Percentiles rank a stretch among this genome's conserved stretches.
Evolutionary conservation across 192 early-diverging fungal species (phyloP).

Genomic region (Phycomyces blakesleeanus): DNA sequence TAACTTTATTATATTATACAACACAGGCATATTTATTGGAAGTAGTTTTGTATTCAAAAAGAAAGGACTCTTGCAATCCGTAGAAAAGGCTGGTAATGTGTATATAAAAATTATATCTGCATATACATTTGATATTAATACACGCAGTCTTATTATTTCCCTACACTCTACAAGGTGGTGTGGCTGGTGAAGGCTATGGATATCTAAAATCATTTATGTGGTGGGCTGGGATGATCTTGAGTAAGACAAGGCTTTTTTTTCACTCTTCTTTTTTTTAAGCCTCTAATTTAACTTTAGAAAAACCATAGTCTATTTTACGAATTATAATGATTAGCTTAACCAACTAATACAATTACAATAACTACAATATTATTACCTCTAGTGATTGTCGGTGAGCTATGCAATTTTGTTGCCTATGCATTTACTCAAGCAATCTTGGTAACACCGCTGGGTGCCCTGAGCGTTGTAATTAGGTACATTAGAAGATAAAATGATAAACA

Average conservation of each 20-base stretch:
- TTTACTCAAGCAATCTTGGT: constrained; percentile 96
- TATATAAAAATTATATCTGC: no score
- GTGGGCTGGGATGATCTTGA: constrained; percentile 61
- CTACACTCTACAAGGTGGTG: constrained; percentile 25
- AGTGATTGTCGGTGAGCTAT: constrained; percentile 93
- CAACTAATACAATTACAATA: no score
- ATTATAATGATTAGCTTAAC: no score
- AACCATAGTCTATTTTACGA: no score
- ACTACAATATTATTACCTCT: no score
- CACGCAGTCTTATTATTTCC: no score
- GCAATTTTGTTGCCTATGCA: constrained; percentile 96
- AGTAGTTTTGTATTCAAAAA: constrained; percentile 95
- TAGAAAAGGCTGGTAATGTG: constrained; percentile 51
- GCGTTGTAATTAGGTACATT: constrained; percentile 78
- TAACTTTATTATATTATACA: constrained; percentile 2
- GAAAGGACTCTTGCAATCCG: constrained; percentile 83
- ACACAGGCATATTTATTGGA: constrained; percentile 82
- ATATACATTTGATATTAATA: no score
- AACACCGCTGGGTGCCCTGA: constrained; percentile 90
- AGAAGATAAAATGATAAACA: neutral
- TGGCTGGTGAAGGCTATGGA: constrained; percentile 53
- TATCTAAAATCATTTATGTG: constrained; percentile 52
- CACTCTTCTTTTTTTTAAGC: neutral
- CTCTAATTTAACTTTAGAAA: no score
- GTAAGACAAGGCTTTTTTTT: constrained; percentile 30